These are phyloP conservation scores for Mycosarcoma mackinlayi DNA, from an alignment of 1,284 basidiomycete species.

Conservation along the genomic window DNA sequence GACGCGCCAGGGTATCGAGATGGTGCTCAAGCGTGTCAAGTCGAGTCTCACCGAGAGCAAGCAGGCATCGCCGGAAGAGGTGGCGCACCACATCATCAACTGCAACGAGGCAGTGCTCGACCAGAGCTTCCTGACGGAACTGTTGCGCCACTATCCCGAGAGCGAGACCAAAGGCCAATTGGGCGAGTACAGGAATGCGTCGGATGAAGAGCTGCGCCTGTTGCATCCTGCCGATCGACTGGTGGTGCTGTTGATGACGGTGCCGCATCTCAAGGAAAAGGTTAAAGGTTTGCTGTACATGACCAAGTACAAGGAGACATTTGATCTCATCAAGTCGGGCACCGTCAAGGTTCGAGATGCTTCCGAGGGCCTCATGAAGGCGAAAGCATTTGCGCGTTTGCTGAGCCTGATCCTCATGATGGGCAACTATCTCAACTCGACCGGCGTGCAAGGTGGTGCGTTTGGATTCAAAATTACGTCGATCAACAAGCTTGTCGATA, in stretches of 20 bases:
- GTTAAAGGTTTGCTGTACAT: constrained; percentile 92
- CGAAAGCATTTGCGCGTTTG: constrained; percentile 59
- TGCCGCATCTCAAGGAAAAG: constrained; percentile 88
- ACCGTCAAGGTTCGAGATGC: constrained; percentile 58
- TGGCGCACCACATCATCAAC: constrained; percentile 66
- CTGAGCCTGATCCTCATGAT: constrained; percentile 79
- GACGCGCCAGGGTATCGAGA: constrained; percentile 59
- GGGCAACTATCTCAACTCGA: constrained; percentile 98
- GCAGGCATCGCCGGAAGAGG: constrained; percentile 66
- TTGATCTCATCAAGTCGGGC: constrained; percentile 55
- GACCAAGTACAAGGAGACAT: constrained; percentile 65
- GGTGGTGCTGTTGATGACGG: constrained; percentile 96
- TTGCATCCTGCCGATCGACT: constrained; percentile 94
- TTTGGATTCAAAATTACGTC: constrained; percentile 97
- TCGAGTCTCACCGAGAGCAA: constrained; percentile 53
- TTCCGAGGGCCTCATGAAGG: constrained; percentile 62
- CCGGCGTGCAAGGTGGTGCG: constrained; percentile 94
- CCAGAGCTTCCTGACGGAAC: constrained; percentile 65
- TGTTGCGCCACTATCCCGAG: constrained; percentile 66
- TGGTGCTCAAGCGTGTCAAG: constrained; percentile 46
- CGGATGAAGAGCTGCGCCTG: constrained; percentile 85
- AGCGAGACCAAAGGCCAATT: constrained; percentile 67
- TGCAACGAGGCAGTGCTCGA: constrained; percentile 66
- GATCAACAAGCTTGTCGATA: constrained; percentile 98
- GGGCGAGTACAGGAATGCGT: constrained; percentile 79